Conservation (phyloP, 2,329 filamentous ascomycete genomes). For the Alternaria longipes region DNA sequence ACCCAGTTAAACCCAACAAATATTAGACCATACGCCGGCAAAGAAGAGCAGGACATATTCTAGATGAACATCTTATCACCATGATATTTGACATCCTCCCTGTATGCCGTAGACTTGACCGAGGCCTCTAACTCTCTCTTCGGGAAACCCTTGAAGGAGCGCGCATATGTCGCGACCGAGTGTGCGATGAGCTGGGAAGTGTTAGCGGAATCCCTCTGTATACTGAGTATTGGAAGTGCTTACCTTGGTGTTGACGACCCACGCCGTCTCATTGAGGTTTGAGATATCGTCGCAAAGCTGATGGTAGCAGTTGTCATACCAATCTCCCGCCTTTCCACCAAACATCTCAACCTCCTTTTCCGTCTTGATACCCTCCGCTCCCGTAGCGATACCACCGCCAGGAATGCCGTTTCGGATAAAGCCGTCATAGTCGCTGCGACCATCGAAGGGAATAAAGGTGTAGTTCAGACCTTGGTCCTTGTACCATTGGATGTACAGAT, state of each 20-base stretch:
- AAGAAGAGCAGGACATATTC: not conserved
- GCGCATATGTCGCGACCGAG: slow-evolving; percentile 49
- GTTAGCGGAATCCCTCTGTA: slow-evolving; percentile 7
- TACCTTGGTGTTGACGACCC: slow-evolving; percentile 52
- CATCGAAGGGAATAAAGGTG: slow-evolving; percentile 53
- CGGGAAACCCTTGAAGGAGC: slow-evolving; percentile 48
- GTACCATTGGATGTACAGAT: slow-evolving; percentile 53
- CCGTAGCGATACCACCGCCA: slow-evolving; percentile 53
- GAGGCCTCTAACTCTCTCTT: slow-evolving; percentile 34
- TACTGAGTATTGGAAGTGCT: not conserved
- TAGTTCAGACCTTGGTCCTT: slow-evolving; percentile 48
- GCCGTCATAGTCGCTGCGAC: slow-evolving; percentile 54
- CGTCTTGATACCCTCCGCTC: slow-evolving; percentile 54
- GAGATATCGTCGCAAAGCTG: slow-evolving; percentile 51
- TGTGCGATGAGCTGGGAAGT: slow-evolving; percentile 46
- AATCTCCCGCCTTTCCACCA: slow-evolving; percentile 51
- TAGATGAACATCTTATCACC: slow-evolving; percentile 48
- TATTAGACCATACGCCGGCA: not conserved
- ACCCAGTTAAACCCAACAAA: not conserved
- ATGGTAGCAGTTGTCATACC: slow-evolving; percentile 54
- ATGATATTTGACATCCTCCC: slow-evolving; percentile 41
- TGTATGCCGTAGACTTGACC: slow-evolving; percentile 29
- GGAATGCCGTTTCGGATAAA: slow-evolving; percentile 54
- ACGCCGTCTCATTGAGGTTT: slow-evolving; percentile 52
- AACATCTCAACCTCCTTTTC: slow-evolving; percentile 49